A percentile compares a stretch with the other conserved stretches of the same genome.
Evolutionary conservation across 805 yeast genomes (phyloP).

Genomic region (Starmerella potacharoeniae): DNA sequence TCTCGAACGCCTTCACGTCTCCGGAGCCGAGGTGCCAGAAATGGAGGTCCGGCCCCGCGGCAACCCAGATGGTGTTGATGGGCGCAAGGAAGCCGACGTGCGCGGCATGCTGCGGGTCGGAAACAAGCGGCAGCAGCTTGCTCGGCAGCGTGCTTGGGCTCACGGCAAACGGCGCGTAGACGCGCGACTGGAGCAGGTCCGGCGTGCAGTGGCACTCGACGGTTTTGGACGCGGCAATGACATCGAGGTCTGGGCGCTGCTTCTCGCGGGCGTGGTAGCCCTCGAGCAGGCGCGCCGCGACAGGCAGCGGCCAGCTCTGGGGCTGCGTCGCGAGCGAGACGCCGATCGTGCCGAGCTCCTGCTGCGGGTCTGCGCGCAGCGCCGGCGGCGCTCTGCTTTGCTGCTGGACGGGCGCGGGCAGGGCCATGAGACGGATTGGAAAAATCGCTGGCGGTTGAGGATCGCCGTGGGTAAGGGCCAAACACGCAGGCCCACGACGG

Average conservation of each 20-base stretch:
- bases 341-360: slow-evolving; percentile 22
- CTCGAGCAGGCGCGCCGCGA: slow-evolving; percentile 22
- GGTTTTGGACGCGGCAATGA: slow-evolving; percentile 15
- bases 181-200: slow-evolving; percentile 12
- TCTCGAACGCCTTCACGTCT: slow-evolving; percentile 62
- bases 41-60: slow-evolving; percentile 61
- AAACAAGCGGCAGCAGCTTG: slow-evolving; percentile 3
- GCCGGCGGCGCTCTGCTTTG: slow-evolving; percentile 7
- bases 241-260: slow-evolving; percentile 21
- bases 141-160: slow-evolving; percentile 16
- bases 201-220: slow-evolving; percentile 20
- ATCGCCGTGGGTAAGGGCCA: slow-evolving; percentile 1
- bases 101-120: neutral
- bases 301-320: slow-evolving; percentile 20
- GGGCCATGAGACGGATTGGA: slow-evolving; percentile 13
- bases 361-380: slow-evolving; percentile 9
- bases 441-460: neutral
- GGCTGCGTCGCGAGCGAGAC: slow-evolving; percentile 17
- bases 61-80: slow-evolving; percentile 74
- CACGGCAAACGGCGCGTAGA: slow-evolving; percentile 17
- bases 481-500: no score
- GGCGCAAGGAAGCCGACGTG: slow-evolving; percentile 72
- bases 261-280: slow-evolving; percentile 19
- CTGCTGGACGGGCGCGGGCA: slow-evolving; percentile 21
- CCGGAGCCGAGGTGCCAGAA: slow-evolving; percentile 68